A percentile compares a stretch with the other conserved stretches of the same genome.
phyloP scores from a whole-genome alignment of 1,139 yeast species.

The Wickerhamomyces sp. region DNA sequence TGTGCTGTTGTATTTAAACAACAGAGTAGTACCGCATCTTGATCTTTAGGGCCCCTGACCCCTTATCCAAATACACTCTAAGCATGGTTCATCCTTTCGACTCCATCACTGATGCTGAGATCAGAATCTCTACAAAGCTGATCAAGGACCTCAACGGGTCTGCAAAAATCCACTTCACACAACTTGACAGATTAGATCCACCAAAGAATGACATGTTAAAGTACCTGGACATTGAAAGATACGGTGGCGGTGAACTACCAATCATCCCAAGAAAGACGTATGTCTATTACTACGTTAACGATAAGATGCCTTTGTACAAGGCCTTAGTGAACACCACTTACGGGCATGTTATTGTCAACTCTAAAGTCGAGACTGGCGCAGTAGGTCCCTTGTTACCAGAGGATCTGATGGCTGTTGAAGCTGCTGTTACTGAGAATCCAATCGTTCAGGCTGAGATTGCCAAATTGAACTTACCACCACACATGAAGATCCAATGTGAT shows the following conservation, averaged over 20 bases:
- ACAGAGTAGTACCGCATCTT: too few species aligned
- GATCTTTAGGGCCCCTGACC: too few species aligned
- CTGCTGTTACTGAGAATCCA: slow-evolving; percentile 49
- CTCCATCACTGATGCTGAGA: slow-evolving; percentile 61
- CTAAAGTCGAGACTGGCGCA: slow-evolving; percentile 50
- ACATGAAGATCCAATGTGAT: slow-evolving; percentile 54
- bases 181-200: slow-evolving; percentile 72
- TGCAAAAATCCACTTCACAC: slow-evolving; percentile 57
- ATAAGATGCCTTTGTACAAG: slow-evolving; percentile 57
- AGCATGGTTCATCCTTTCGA: slow-evolving; percentile 41
- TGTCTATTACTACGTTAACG: slow-evolving; percentile 55
- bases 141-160: slow-evolving; percentile 48
- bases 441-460: slow-evolving; percentile 54
- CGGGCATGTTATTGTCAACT: slow-evolving; percentile 58
- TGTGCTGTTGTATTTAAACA: too few species aligned
- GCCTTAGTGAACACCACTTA: slow-evolving; percentile 65
- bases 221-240: slow-evolving; percentile 64
- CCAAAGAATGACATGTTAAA: slow-evolving; percentile 72
- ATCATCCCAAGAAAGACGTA: slow-evolving; percentile 61
- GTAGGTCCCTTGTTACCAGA: slow-evolving; percentile 75
- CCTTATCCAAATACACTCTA: not conserved
- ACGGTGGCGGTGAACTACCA: slow-evolving; percentile 42
- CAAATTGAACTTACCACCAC: slow-evolving; percentile 57
- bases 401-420: slow-evolving; percentile 57
- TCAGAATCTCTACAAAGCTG: slow-evolving; percentile 57